Evolutionary conservation across 345 rosid species (phyloP), one percentile per base, ranked within the genome.

Genomic region (Orychophragmus violaceus): DNA sequence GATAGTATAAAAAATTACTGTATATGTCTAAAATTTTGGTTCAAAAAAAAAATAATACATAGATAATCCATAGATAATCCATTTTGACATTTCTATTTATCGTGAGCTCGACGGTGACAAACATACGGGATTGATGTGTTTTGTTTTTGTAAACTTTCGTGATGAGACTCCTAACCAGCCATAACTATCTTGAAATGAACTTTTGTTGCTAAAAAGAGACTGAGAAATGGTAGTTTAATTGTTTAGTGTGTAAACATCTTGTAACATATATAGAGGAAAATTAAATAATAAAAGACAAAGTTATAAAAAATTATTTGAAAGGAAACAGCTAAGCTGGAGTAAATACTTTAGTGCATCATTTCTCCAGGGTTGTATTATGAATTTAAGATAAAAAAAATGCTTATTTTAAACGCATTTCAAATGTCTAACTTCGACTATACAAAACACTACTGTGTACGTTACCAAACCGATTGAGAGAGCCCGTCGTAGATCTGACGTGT

Each of bases 401-500:
- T 41, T 14, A 3, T 41, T 41, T 16, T 14, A 41, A 41, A 41
- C 19, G 46, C 44, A n/a, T 41, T 14, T 41, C 46, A 30, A 7
- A 30, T 30, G 46, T 41, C 14, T 6, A 16, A 41, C 16, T 41
- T 41, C 46, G 46, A 41, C 18, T 39, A 39, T 41, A 14, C 46
- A 41, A 41, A 36, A 41, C 46, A 19, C 16, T 9, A 41, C 19
- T 14, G 19, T 41, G 46, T 41, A 41, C 45, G 45, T 66, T 42
- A 55, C 36, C 72, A 46, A 49, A 50, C 35, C 59, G 14, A 27
- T n/a, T 27, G 53, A 48, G 42, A 41, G 46, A 49, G 32, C 42
- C 54, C 25, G 23, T 29, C 10, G 16, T 42, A 41, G 61, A 16
- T 70, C 27, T 39, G 18, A 54, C 58, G 65, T 64, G 71, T 57